phyloP scores from a whole-genome alignment of 495 filamentous ascomycete genomes.

The Xylaria venustula region DNA sequence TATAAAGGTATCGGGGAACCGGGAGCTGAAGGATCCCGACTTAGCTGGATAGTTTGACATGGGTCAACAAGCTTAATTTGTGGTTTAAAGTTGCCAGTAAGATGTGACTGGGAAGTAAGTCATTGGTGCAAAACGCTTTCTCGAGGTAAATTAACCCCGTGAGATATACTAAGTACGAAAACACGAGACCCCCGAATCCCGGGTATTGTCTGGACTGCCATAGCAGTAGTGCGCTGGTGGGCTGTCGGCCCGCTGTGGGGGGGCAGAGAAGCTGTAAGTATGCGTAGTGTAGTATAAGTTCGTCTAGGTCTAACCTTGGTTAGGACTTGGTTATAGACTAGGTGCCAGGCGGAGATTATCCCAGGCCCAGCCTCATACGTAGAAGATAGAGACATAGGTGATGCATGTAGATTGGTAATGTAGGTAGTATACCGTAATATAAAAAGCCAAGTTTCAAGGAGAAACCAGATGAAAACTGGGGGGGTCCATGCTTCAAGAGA shows the following conservation, averaged over 20 bases:
- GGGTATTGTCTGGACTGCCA: too few relatives aligned
- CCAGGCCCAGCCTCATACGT: background rate
- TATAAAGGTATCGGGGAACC: too few relatives aligned
- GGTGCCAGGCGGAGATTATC: background rate
- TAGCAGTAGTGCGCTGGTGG: too few relatives aligned
- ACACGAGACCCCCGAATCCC: too few relatives aligned
- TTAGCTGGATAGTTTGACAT: too few relatives aligned
- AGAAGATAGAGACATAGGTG: background rate
- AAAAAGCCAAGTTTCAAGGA: slow-evolving; percentile 8
- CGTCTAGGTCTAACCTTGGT: background rate
- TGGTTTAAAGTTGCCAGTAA: too few relatives aligned
- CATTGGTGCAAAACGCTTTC: background rate
- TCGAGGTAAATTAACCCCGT: background rate
- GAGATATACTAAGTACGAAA: background rate
- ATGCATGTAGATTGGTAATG: background rate
- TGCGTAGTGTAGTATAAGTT: too few relatives aligned
- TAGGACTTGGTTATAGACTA: background rate
- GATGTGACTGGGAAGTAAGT: too few relatives aligned
- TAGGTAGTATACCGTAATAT: background rate
- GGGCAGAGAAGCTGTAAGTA: too few relatives aligned
- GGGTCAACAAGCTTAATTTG: too few relatives aligned
- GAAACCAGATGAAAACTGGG: background rate
- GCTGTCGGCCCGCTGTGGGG: slow-evolving; percentile 15
- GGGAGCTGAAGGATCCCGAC: too few relatives aligned
- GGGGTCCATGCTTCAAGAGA: background rate